Evolutionary conservation across 331 rosid genomes (phyloP), one percentile per base, ranked within the genome.

Genomic region (Prunus yedoensis): DNA sequence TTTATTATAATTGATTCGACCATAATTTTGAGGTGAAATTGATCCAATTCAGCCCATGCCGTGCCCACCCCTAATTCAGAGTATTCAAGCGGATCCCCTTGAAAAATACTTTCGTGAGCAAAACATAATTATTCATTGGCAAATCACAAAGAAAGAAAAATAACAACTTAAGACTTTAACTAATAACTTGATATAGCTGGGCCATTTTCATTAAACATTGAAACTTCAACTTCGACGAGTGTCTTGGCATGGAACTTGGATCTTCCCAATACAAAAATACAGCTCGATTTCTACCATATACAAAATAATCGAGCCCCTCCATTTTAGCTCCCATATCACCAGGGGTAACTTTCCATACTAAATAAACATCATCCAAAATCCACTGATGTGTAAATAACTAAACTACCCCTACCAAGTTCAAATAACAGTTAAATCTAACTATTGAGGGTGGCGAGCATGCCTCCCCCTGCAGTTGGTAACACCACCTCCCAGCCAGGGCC

Each of bases 401-500:
- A 3, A 4, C 27, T 8, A 38, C 12, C 16, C 50, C 70, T 51
- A 27, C 78, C 68, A 17, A 70, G 74, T 66, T 68, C 58, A 72
- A 30, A 35, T 30, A 59, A 28, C 58, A 14, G 15, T 46, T 70
- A 45, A 43, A 70, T 43, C 68, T 66, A 95, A 49, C 91, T 85
- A 80, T 85, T 89, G 5, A 95, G 97, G 43, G 97, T 87, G 60
- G 99, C 91, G 35, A 95, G 99, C 92, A 95, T 77, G 78, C 92
- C 89, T 30, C 96, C 99, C 41, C 86, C 77, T 0, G 91, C 87
- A 20, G 89, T 78, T 18, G 99, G 89, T 57, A 89, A 68, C 81
- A 95, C 99, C 80, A 95, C 98, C 81, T 95, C 97, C 99, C 99
- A 95, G 50, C 99, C 99, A 58, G 97, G 98, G 25, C 99, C 99